phyloP scores from a whole-genome alignment of 176 grass and related monocot species.

The Oryza nivara region DNA sequence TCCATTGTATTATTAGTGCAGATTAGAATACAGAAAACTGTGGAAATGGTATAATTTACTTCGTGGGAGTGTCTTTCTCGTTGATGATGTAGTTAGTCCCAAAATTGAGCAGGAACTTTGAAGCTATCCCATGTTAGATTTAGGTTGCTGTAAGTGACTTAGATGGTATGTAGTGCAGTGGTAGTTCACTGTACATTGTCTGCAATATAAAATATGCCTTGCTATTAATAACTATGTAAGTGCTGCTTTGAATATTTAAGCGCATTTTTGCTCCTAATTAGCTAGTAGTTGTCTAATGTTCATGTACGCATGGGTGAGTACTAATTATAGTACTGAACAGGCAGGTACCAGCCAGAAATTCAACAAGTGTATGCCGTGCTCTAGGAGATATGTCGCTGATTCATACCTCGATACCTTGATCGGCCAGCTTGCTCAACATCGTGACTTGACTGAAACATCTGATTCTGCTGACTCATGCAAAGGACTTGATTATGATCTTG shows the following conservation, averaged over 20 bases:
- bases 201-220: neutral
- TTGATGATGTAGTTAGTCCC: neutral
- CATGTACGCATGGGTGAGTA: neutral
- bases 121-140: neutral
- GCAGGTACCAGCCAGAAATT: slow-evolving; percentile 12
- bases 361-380: slow-evolving; percentile 51
- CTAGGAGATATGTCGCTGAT: slow-evolving; percentile 41
- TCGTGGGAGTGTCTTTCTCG: neutral
- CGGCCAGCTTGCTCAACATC: slow-evolving; percentile 16
- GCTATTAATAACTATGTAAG: neutral
- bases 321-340: slow-evolving; percentile 33
- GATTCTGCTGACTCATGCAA: slow-evolving; percentile 48
- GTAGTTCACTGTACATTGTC: neutral
- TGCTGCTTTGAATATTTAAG: neutral
- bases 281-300: neutral
- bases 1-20: neutral
- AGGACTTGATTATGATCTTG: slow-evolving; percentile 24
- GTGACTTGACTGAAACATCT: slow-evolving; percentile 33
- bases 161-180: neutral
- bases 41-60: neutral
- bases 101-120: neutral
- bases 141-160: neutral
- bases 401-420: neutral
- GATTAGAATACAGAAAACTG: neutral
- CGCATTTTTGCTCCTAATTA: neutral